Evolutionary conservation across 768 basidiomycete genomes (phyloP), one percentile per base, ranked within the genome.

Genomic region (Kwoniella europaea): DNA sequence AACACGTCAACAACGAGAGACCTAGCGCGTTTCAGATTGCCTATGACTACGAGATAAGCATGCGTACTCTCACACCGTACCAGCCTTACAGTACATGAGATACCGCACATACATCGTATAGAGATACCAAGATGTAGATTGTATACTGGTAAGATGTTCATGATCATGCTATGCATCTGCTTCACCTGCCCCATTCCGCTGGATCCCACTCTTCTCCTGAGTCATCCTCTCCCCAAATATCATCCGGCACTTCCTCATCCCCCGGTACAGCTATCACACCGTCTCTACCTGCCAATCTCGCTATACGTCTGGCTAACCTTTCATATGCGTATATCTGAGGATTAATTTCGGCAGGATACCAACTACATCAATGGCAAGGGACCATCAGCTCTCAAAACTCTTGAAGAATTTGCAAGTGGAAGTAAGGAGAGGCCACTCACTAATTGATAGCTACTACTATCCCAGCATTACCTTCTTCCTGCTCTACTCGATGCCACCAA

Each of bases 401-500:
- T 35, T 35, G 35, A 35, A 35, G 35, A 35, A 4, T 35, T 35
- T 35, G 35, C 35, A 35, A 35, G 35, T 35, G 35, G 7, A 35
- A 35, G 35, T 35, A 35, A 35, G 35, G 35, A 35, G 6, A 35
- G 35, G 35, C 35, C 35, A 79, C 80, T 71, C 67, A 84, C 83
- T 82, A 82, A 42, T 84, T 84, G 13, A 83, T 75, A 4, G 83
- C 83, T 6, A 81, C 79, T 13, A 81, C 81, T 2, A 80, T 65
- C 5, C 81, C 81, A 18, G 69, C 69, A 9, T 63, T 15, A 1
- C 78, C 78, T 24, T 72, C 74, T 16, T 72, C 52, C 66, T 97
- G 94, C 52, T 88, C 86, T 44, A 96, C 93, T 77, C 92, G 88
- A 80, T 96, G 94, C 91, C 91, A 96, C 95, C 95, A 97, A 0